These are phyloP conservation scores for Tetracladium setigerum DNA, from an alignment of 495 filamentous ascomycete species.

Conservation along the genomic window DNA sequence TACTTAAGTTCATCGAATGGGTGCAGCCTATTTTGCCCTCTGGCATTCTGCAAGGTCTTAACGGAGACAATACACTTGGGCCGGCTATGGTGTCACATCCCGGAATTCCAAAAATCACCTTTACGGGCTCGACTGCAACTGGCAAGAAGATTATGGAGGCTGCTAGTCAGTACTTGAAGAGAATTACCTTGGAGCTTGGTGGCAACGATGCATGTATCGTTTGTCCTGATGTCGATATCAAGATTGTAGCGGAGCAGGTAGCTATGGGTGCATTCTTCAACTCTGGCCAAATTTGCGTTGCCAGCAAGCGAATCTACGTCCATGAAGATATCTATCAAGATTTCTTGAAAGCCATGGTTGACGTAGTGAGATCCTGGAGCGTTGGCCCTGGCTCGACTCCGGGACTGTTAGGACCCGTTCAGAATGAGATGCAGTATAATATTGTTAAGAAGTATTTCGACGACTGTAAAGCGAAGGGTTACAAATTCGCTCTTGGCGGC, in stretches of 20 bases:
- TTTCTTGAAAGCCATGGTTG: slow-evolving; percentile 39
- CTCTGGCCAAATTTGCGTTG: slow-evolving; percentile 50
- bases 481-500: slow-evolving; percentile 35
- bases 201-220: slow-evolving; percentile 56
- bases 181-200: slow-evolving; percentile 48
- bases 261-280: slow-evolving; percentile 42
- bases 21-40: slow-evolving; percentile 46
- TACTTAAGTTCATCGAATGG: slow-evolving; percentile 50
- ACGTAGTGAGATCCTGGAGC: slow-evolving; percentile 36
- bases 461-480: slow-evolving; percentile 31
- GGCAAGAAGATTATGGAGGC: slow-evolving; percentile 48
- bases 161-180: slow-evolving; percentile 45
- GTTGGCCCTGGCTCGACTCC: slow-evolving; percentile 11
- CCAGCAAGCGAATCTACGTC: slow-evolving; percentile 51
- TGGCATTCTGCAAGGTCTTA: slow-evolving; percentile 51
- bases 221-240: slow-evolving; percentile 50
- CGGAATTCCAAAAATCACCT: slow-evolving; percentile 49
- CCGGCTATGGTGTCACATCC: slow-evolving; percentile 43
- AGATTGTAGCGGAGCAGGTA: slow-evolving; percentile 43
- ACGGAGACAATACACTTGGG: slow-evolving; percentile 49
- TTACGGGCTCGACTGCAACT: slow-evolving; percentile 49
- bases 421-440: slow-evolving; percentile 43
- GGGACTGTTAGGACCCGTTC: slow-evolving; percentile 38
- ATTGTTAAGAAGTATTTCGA: slow-evolving; percentile 35
- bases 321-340: slow-evolving; percentile 48